Conservation (phyloP, 768 basidiomycete species). For the Amanita brunnescens region DNA sequence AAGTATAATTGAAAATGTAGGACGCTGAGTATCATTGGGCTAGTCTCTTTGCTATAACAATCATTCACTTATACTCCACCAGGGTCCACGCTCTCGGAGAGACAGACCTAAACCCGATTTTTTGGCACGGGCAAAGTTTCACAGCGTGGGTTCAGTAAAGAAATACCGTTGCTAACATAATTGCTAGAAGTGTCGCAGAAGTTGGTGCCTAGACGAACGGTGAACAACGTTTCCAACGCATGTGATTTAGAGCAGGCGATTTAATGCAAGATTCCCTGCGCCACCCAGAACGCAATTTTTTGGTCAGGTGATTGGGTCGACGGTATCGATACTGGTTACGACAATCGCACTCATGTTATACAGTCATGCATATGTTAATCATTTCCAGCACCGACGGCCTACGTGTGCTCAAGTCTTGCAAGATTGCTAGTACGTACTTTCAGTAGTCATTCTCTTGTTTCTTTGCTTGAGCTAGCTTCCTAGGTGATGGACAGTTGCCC, state of each 20-base stretch:
- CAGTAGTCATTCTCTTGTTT: not conserved
- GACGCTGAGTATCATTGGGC: slow-evolving; percentile 87
- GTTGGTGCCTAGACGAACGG: slow-evolving; percentile 56
- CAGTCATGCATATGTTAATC: slow-evolving; percentile 74
- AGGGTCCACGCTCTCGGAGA: slow-evolving; percentile 93
- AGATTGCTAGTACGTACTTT: slow-evolving; percentile 64
- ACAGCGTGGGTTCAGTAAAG: slow-evolving; percentile 93
- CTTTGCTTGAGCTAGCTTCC: slow-evolving; percentile 17
- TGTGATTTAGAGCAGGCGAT: slow-evolving; percentile 69
- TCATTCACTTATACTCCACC: slow-evolving; percentile 8
- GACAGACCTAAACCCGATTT: slow-evolving; percentile 89
- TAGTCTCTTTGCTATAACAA: slow-evolving; percentile 17
- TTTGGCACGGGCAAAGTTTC: slow-evolving; percentile 93
- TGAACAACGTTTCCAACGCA: slow-evolving; percentile 2
- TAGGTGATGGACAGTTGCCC: slow-evolving; percentile 79
- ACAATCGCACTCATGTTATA: slow-evolving; percentile 84
- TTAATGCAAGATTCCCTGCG: slow-evolving; percentile 95
- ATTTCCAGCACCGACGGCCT: slow-evolving; percentile 95
- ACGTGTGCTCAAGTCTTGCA: slow-evolving; percentile 82
- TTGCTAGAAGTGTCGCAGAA: slow-evolving; percentile 94
- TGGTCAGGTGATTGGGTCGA: slow-evolving; percentile 86
- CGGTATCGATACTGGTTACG: slow-evolving; percentile 82
- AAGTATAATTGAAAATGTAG: too few species aligned
- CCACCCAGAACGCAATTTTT: slow-evolving; percentile 93
- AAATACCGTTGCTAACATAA: slow-evolving; percentile 93